Evolutionary conservation across 2,329 filamentous ascomycete species (phyloP), one percentile per base, ranked within the genome.

Genomic region (Fusarium sp.): DNA sequence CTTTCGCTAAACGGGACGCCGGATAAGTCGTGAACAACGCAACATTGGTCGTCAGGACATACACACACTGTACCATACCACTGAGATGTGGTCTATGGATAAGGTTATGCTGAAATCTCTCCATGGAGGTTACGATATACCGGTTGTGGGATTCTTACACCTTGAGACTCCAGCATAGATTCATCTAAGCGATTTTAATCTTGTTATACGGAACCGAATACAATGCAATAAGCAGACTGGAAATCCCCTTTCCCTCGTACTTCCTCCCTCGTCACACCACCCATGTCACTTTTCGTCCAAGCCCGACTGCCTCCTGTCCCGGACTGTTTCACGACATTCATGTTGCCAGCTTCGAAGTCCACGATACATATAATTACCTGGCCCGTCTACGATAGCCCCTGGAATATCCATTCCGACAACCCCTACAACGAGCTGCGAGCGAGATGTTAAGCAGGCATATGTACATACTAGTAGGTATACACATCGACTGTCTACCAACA

Each of bases 401-500:
- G 18, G 18, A 15, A 18, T 25, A 18, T 45, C 18, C 3, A 11
- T 24, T 22, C 20, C 20, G 4, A 44, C 20, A 22, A 24, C 20
- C 24, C 3, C 15, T 6, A 24, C 15, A n/a, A 38, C 7, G 34
- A 38, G 34, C 10, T 38, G n/a, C n/a, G n/a, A n/a, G n/a, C n/a
- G n/a, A n/a, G 18, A 38, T 38, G 22, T 24, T 9, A 6, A 18
- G 34, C 5, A 38, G 20, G 15, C 41, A 24, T 11, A 44, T 18
- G 16, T 18, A 22, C 9, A n/a, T 53, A 43, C 34, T 53, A 53
- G 49, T 53, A 43, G 8, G 49, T 7, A 6, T 7, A 22, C 4
- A 1, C 0, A 29, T 29, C 18, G 16, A 7, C 6, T 16, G 12
- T 3, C 4, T 3, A 13, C 3, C 8, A 11, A 3, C 5, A 15